Percentiles rank a stretch among this genome's conserved stretches.
These are phyloP conservation scores for Candida tallmaniae DNA, from an alignment of 805 yeast species.

Conservation along the genomic window DNA sequence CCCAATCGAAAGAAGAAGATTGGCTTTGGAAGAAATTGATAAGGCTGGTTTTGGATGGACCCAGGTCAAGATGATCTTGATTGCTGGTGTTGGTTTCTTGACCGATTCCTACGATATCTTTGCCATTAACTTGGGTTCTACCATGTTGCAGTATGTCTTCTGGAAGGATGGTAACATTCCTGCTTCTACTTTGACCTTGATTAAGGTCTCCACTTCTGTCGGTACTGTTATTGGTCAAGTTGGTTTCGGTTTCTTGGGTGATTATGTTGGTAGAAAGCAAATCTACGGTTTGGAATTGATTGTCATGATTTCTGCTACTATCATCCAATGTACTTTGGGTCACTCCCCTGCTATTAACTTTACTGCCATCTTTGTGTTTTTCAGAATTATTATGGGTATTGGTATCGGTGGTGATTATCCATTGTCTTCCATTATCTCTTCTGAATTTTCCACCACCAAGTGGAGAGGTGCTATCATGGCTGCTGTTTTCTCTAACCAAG, in stretches of 20 bases:
- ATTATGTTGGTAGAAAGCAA: slow-evolving; percentile 77
- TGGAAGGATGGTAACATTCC: slow-evolving; percentile 67
- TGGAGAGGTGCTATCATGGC: slow-evolving; percentile 99
- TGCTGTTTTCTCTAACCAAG: slow-evolving; percentile 95
- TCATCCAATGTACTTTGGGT: slow-evolving; percentile 74
- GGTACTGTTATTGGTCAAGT: slow-evolving; percentile 93
- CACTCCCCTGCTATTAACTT: slow-evolving; percentile 66
- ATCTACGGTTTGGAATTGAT: slow-evolving; percentile 86
- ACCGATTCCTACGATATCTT: slow-evolving; percentile 92
- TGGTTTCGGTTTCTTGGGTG: slow-evolving; percentile 80
- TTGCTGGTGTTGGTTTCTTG: slow-evolving; percentile 90
- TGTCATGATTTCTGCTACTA: slow-evolving; percentile 74
- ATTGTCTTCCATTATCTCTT: slow-evolving; percentile 84
- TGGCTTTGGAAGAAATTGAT: slow-evolving; percentile 80
- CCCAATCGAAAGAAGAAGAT: slow-evolving; percentile 82
- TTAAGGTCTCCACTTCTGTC: slow-evolving; percentile 87
- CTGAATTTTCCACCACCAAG: slow-evolving; percentile 89
- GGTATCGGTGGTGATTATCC: slow-evolving; percentile 99
- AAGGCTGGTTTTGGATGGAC: slow-evolving; percentile 78
- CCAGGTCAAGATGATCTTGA: slow-evolving; percentile 73
- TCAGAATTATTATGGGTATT: slow-evolving; percentile 87
- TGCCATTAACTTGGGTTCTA: slow-evolving; percentile 76
- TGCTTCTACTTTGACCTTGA: slow-evolving; percentile 63
- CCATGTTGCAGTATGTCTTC: slow-evolving; percentile 75
- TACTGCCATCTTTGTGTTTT: slow-evolving; percentile 67